Evolutionary conservation across 805 yeast species (phyloP), one percentile per base, ranked within the genome.

Genomic region (Yamadazyma olivae): DNA sequence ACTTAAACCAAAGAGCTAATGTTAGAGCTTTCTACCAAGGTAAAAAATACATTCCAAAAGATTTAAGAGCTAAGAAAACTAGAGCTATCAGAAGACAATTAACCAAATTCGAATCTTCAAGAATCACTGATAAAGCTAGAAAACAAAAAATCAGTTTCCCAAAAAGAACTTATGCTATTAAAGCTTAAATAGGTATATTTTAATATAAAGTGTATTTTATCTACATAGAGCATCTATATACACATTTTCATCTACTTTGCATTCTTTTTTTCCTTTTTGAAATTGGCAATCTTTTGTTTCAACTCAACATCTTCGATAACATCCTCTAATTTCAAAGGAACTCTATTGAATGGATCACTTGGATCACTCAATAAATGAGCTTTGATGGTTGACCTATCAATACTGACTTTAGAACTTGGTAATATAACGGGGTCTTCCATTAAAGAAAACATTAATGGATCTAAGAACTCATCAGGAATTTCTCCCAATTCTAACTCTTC

Each of bases 51-150:
- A 78, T 80, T 71, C 98, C 99, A 79, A 90, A 91, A 80, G 97
- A 90, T 71, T 81, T 93, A 77, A 91, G 98, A 79, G 95, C 89
- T 61, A 93, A 93, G 91, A 87, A 93, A 85, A 93, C 99, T 75
- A 91, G 98, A 83, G 98, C 99, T 72, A 75, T 91, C 75, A 91
- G 99, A 86, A 86, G 98, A 81, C 80, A 82, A 67, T 80, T 93
- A 67, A 81, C 97, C 71, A 77, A 83, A 66, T 71, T 72, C 72
- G 96, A 93, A 78, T 82, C 86, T 68, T 64, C 78, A 59, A 74
- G 75, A 69, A 71, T 74, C 69, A 91, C 98, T 64, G 83, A 74
- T 58, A 89, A 85, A 80, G 88, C 90, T 68, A 79, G 78, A 74
- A 93, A 93, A 90, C 82, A 78, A 75, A 79, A 79, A 64, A 78